phyloP scores from a whole-genome alignment of 139 green algal genomes.

The Edaphochlamys debaryana region DNA sequence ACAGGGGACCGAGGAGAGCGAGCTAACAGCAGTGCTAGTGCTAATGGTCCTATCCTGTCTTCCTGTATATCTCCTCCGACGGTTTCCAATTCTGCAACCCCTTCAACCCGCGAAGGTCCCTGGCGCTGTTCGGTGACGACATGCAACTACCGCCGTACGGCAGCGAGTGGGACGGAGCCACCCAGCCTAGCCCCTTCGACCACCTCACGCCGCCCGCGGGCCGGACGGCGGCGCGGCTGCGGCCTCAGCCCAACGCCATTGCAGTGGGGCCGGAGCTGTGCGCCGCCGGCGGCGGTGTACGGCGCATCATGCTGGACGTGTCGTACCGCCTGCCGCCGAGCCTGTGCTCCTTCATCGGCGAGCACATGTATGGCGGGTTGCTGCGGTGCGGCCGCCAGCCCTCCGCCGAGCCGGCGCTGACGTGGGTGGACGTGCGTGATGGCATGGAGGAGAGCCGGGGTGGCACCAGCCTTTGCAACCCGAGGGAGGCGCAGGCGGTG shows the following conservation, averaged over 20 bases:
- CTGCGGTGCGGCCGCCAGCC: not conserved
- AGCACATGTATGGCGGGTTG: conserved; percentile 1
- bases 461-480: conserved; percentile 17
- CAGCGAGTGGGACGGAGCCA: conserved; percentile 28
- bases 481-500: not conserved
- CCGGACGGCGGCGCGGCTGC: not conserved
- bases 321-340: conserved; percentile 29
- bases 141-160: conserved; percentile 33
- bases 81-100: too few species aligned
- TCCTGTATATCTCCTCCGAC: too few species aligned
- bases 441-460: conserved; percentile 9
- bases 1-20: too few species aligned
- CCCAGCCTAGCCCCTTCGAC: conserved; percentile 11
- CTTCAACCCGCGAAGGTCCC: not conserved
- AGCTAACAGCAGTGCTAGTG: too few species aligned
- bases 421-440: conserved; percentile 6
- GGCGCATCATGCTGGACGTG: conserved; percentile 10
- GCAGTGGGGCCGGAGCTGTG: not conserved
- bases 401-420: not conserved
- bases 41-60: too few species aligned
- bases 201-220: not conserved
- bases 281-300: not conserved
- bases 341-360: conserved; percentile 18
- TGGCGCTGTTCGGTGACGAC: conserved; percentile 33
- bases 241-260: not conserved